Evolutionary conservation across 2,329 filamentous ascomycete species (phyloP).

Genomic region (Ophiosphaerella korrae): DNA sequence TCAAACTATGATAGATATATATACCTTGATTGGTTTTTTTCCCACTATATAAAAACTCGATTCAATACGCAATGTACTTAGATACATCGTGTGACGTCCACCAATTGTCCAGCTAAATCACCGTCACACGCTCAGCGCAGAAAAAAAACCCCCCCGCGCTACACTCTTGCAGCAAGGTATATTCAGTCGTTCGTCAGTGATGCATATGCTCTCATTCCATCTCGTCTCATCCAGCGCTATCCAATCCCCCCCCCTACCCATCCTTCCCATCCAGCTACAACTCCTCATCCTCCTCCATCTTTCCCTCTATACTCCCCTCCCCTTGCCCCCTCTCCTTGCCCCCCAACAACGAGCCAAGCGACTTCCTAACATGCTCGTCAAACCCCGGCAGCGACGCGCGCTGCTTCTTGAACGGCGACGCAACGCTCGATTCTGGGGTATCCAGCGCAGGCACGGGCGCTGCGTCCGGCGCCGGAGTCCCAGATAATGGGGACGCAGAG

Average conservation of each 20-base stretch:
- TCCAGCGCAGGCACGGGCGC: neutral
- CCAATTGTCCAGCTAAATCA: too few relatives aligned
- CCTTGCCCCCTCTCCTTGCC: slow-evolving; percentile 42
- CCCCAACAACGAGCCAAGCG: slow-evolving; percentile 39
- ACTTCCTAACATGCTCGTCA: slow-evolving; percentile 50
- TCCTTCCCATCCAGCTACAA: slow-evolving; percentile 34
- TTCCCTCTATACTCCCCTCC: slow-evolving; percentile 39
- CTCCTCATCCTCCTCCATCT: slow-evolving; percentile 53
- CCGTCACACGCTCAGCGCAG: too few relatives aligned
- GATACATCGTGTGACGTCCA: too few relatives aligned
- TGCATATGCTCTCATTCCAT: too few relatives aligned
- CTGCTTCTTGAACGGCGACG: slow-evolving; percentile 77
- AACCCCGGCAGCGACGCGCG: slow-evolving; percentile 64
- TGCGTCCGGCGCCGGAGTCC: slow-evolving; percentile 24
- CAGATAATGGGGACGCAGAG: slow-evolving; percentile 34
- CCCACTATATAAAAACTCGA: too few relatives aligned
- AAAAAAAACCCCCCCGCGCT: too few relatives aligned
- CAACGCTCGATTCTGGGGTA: slow-evolving; percentile 57
- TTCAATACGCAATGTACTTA: too few relatives aligned
- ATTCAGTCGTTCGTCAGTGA: too few relatives aligned
- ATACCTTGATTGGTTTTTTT: too few relatives aligned
- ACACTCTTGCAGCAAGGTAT: too few relatives aligned
- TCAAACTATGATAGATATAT: slow-evolving; percentile 65
- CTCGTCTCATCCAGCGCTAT: too few relatives aligned
- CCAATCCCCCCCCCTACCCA: too few relatives aligned